phyloP scores from a whole-genome alignment of 169 alveolate species.

The Blepharisma undulans region DNA sequence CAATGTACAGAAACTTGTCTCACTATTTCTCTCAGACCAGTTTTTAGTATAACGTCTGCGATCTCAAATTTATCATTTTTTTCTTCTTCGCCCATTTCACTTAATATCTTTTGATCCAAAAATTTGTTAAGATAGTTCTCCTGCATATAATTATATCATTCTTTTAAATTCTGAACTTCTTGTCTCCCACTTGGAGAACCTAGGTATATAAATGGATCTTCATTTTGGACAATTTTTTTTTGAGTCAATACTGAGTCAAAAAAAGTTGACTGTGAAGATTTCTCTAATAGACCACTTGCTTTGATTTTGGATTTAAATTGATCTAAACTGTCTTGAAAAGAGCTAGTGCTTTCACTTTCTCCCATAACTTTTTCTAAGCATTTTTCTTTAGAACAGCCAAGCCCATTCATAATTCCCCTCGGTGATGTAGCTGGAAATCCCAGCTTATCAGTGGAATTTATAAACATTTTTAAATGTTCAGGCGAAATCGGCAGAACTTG shows the following conservation, averaged over 20 bases:
- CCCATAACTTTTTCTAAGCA: neutral
- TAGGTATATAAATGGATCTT: neutral
- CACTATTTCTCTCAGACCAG: neutral
- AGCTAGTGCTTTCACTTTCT: neutral
- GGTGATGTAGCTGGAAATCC: neutral
- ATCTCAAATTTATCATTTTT: neutral
- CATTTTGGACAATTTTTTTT: neutral
- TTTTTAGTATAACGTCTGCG: neutral
- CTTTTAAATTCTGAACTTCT: neutral
- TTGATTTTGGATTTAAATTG: neutral
- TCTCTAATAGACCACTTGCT: neutral
- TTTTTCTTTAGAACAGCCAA: neutral
- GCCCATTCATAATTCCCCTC: neutral
- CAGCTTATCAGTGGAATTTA: neutral
- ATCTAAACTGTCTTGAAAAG: neutral
- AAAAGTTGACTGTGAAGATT: neutral
- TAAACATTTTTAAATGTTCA: neutral
- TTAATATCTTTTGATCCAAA: neutral
- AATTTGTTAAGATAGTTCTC: neutral
- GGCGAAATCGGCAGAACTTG: neutral
- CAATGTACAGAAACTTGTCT: neutral
- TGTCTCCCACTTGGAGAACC: conserved; percentile 22
- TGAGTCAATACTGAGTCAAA: neutral
- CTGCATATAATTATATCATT: conserved; percentile 8
- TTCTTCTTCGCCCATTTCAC: neutral